These are phyloP conservation scores for Heterobasidion parviporum DNA, from an alignment of 1,284 basidiomycete genomes.

Conservation along the genomic window DNA sequence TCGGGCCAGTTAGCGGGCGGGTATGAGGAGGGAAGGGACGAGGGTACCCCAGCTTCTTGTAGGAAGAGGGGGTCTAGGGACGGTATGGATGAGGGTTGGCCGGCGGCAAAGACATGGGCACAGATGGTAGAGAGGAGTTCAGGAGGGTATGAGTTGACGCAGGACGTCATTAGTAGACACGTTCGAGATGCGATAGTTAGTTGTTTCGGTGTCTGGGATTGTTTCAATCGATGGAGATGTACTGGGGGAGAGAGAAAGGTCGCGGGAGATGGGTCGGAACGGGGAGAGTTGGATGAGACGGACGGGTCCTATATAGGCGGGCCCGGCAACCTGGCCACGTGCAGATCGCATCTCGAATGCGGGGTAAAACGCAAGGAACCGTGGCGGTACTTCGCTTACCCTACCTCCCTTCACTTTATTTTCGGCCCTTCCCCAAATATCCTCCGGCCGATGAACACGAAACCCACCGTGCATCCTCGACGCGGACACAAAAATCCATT, in stretches of 20 bases:
- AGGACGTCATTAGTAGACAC: neutral
- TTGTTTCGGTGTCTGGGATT: neutral
- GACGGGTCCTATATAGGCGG: neutral
- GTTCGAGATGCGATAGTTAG: neutral
- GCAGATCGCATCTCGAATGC: neutral
- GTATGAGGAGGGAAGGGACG: slow-evolving; percentile 57
- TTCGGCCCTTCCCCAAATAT: no score
- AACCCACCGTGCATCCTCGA: no score
- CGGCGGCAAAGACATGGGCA: slow-evolving; percentile 55
- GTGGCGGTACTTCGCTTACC: neutral
- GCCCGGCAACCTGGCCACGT: neutral
- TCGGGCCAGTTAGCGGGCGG: slow-evolving; percentile 65
- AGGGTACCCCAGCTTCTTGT: slow-evolving; percentile 42
- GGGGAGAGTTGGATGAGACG: neutral
- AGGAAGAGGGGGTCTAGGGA: slow-evolving; percentile 65
- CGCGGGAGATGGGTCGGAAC: neutral
- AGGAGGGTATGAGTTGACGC: slow-evolving; percentile 34
- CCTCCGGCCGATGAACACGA: no score
- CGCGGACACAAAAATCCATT: no score
- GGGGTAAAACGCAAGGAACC: neutral
- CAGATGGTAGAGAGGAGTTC: slow-evolving; percentile 65
- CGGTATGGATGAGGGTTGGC: slow-evolving; percentile 40
- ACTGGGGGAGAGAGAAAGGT: neutral
- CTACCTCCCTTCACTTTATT: no score
- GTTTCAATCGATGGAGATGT: neutral